phyloP scores from a whole-genome alignment of 345 rosid species.

The Brassica juncea region DNA sequence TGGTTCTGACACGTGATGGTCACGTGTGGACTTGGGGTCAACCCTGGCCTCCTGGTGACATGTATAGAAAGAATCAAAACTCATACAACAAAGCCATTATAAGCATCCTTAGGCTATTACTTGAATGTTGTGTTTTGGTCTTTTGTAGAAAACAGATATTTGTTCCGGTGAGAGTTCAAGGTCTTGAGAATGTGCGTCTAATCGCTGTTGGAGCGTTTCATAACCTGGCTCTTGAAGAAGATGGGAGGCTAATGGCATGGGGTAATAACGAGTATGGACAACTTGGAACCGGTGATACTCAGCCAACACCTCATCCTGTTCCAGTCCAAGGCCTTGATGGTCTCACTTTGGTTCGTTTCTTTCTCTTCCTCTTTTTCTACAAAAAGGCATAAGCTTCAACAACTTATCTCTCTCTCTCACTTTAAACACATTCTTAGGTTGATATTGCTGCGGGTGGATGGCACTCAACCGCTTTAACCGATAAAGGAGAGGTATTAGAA shows the following conservation, averaged over 20 bases:
- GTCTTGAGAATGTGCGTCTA: conserved; percentile 81
- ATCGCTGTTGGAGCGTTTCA: conserved; percentile 99
- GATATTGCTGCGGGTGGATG: conserved; percentile 99
- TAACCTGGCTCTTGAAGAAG: conserved; percentile 93
- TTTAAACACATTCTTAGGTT: conserved; percentile 50
- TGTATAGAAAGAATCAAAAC: conserved; percentile 48
- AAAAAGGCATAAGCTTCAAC: not conserved
- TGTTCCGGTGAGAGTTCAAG: conserved; percentile 96
- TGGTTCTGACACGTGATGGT: conserved; percentile 88
- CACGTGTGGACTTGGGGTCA: conserved; percentile 99
- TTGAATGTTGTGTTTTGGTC: not conserved
- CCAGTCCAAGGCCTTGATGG: conserved; percentile 78
- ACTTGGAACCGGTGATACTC: conserved; percentile 98
- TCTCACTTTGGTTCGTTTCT: conserved; percentile 71
- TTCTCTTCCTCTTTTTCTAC: not conserved
- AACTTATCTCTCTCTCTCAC: not conserved
- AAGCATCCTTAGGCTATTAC: not conserved
- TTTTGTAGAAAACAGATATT: conserved; percentile 83
- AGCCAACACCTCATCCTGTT: conserved; percentile 91
- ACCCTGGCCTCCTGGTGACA: conserved; percentile 99
- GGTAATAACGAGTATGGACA: conserved; percentile 99
- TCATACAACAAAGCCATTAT: not conserved
- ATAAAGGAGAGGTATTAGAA: conserved; percentile 71
- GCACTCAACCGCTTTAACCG: conserved; percentile 94
- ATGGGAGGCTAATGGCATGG: conserved; percentile 91